These are phyloP conservation scores for Coemansia sp. DNA, from an alignment of 192 early-diverging fungal species.

Conservation along the genomic window DNA sequence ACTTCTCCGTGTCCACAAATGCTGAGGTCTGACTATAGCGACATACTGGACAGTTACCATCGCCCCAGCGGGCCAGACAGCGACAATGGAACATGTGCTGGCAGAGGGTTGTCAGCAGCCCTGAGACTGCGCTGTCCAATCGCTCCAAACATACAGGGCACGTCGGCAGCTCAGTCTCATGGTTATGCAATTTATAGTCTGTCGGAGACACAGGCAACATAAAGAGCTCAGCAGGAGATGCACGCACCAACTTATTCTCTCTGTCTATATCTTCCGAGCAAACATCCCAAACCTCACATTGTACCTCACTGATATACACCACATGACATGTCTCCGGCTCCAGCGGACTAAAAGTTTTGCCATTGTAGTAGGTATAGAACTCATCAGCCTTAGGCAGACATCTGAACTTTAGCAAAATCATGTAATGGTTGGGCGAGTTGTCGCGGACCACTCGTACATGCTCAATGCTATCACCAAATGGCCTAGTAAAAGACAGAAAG, in stretches of 20 bases:
- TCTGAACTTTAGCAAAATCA: constrained; percentile 84
- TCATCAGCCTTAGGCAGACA: constrained; percentile 55
- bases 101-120: constrained; percentile 87
- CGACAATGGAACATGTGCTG: constrained; percentile 95
- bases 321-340: constrained; percentile 84
- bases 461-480: constrained; percentile 63
- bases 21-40: constrained; percentile 65
- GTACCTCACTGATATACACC: constrained; percentile 73
- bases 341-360: constrained; percentile 78
- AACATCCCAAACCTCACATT: constrained; percentile 61
- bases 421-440: constrained; percentile 79
- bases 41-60: constrained; percentile 90
- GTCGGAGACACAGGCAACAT: constrained; percentile 20
- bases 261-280: constrained; percentile 16
- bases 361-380: constrained; percentile 81
- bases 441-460: constrained; percentile 82
- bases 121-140: constrained; percentile 87
- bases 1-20: constrained; percentile 40
- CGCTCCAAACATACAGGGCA: constrained; percentile 97
- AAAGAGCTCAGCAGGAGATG: constrained; percentile 20
- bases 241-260: constrained; percentile 1
- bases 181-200: constrained; percentile 1
- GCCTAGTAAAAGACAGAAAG: constrained; percentile 81
- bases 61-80: constrained; percentile 91
- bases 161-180: constrained; percentile 71